These are phyloP conservation scores for Pyrenopolyporus hunteri DNA, from an alignment of 495 filamentous ascomycete species.

Conservation along the genomic window DNA sequence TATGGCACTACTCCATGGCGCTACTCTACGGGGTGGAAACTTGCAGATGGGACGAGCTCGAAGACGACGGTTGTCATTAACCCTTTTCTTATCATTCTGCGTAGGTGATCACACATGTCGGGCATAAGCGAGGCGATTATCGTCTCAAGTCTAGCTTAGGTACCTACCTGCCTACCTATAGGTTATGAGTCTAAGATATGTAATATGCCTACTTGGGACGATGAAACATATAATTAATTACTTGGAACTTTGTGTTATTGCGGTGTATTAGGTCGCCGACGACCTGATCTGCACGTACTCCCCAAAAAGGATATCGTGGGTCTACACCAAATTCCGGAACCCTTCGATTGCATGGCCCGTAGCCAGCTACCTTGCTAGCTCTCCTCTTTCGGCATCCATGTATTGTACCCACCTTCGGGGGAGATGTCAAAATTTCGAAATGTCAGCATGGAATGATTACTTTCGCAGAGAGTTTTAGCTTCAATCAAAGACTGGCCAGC, in stretches of 20 bases:
- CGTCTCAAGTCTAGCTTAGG: slow-evolving; percentile 18
- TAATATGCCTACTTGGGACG: no score
- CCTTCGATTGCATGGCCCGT: slow-evolving; percentile 13
- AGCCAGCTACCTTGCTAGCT: slow-evolving; percentile 21
- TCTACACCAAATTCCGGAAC: slow-evolving; percentile 22
- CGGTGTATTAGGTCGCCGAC: slow-evolving; percentile 4
- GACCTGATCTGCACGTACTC: background rate
- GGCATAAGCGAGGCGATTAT: slow-evolving; percentile 15
- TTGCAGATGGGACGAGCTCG: slow-evolving; percentile 13
- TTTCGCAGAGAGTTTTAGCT: no score
- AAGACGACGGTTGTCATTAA: slow-evolving; percentile 1
- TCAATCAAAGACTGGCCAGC: slow-evolving; percentile 7
- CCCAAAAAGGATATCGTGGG: slow-evolving; percentile 18
- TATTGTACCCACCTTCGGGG: slow-evolving; percentile 11
- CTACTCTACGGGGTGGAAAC: slow-evolving; percentile 18
- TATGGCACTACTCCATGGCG: no score
- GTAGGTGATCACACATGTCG: slow-evolving; percentile 33
- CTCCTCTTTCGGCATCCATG: background rate
- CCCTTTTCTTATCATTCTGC: slow-evolving; percentile 1
- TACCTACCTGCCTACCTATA: no score
- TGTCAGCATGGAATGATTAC: no score
- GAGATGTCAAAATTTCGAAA: slow-evolving; percentile 26
- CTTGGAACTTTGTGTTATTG: background rate
- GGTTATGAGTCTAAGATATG: no score
- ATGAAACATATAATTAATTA: slow-evolving; percentile 10